phyloP scores from a whole-genome alignment of 345 rosid genomes.

The Rubroshorea leprosula region DNA sequence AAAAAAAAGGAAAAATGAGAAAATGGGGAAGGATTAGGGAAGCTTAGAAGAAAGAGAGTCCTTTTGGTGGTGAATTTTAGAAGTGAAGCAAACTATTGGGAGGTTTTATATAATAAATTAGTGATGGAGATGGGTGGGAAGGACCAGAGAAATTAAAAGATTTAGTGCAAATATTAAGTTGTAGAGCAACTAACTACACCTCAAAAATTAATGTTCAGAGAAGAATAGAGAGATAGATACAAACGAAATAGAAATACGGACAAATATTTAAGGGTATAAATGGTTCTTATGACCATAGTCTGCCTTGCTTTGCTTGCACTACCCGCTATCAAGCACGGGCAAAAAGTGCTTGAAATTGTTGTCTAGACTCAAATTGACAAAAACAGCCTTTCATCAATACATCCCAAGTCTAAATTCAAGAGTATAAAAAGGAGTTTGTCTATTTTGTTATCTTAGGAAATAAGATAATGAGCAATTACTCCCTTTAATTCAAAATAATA shows the following conservation, averaged over 20 bases:
- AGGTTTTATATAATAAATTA: background rate
- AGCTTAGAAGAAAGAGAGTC: background rate
- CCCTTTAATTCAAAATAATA: no score
- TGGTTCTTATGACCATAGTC: slow-evolving; percentile 21
- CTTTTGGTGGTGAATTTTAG: slow-evolving; percentile 6
- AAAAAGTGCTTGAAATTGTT: no score
- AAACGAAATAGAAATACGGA: slow-evolving; percentile 4
- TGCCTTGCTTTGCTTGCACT: slow-evolving; percentile 78
- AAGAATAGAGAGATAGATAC: slow-evolving; percentile 6
- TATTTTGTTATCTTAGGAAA: no score
- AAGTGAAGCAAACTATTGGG: slow-evolving; percentile 15
- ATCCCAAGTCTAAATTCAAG: no score
- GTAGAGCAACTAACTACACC: slow-evolving; percentile 50
- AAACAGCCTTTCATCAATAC: background rate
- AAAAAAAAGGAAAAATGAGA: background rate
- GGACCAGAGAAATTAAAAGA: slow-evolving; percentile 25
- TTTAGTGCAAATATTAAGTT: slow-evolving; percentile 21
- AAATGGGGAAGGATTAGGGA: background rate
- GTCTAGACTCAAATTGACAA: no score
- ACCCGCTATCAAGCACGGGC: slow-evolving; percentile 42
- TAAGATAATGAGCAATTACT: no score
- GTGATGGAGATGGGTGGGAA: slow-evolving; percentile 9
- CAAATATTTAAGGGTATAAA: slow-evolving; percentile 1
- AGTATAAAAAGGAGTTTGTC: no score
- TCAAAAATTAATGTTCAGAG: slow-evolving; percentile 30